Evolutionary conservation across 768 basidiomycete species (phyloP).

Genomic region (Mycena belliarum): DNA sequence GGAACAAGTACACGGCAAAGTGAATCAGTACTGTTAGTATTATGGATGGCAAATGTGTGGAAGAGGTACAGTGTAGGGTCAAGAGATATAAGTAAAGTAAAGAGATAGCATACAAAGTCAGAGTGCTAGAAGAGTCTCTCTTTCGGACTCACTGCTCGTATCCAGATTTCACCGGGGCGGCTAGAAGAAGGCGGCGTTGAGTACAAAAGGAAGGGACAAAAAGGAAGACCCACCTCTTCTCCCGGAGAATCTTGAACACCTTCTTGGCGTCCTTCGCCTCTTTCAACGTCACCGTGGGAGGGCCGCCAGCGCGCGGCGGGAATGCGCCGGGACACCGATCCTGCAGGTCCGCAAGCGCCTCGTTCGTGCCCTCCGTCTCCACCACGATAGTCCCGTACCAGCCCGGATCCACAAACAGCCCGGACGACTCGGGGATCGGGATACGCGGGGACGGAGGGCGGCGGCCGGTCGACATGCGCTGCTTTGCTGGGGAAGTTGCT

Average conservation of each 20-base stretch:
- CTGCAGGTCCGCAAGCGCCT: conserved; percentile 77
- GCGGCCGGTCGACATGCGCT: conserved; percentile 34
- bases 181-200: conserved; percentile 37
- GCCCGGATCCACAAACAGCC: conserved; percentile 66
- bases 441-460: conserved; percentile 34
- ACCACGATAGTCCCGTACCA: conserved; percentile 86
- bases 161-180: conserved; percentile 75
- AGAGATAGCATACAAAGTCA: conserved; percentile 5
- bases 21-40: no score
- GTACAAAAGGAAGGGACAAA: conserved; percentile 8
- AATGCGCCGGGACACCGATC: conserved; percentile 69
- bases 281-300: conserved; percentile 34
- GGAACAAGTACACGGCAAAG: no score
- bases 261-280: conserved; percentile 46
- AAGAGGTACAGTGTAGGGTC: no score
- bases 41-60: no score
- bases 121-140: conserved; percentile 53
- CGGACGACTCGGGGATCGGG: conserved; percentile 56
- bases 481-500: conserved; percentile 38
- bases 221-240: conserved; percentile 62
- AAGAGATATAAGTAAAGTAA: conserved; percentile 3
- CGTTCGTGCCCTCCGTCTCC: conserved; percentile 87
- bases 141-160: conserved; percentile 64
- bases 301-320: conserved; percentile 53
- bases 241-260: conserved; percentile 74